Base-by-base conservation (phyloP, 345 rosid genomes). In the Cardamine resedifolia region DNA sequence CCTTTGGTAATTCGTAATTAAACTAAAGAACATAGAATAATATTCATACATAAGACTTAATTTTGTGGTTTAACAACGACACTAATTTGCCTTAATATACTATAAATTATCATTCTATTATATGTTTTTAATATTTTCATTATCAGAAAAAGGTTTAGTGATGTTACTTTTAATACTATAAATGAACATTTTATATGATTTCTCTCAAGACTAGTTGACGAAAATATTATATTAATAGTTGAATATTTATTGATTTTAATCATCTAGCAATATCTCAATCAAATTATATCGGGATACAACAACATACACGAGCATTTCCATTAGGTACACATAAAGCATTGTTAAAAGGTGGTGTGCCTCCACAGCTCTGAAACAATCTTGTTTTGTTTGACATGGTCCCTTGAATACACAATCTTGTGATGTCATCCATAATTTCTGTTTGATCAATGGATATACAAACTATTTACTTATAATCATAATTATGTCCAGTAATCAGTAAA, bases 281-380 rank as follows among this genome's bases (percentile, higher is more conserved):
- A 48, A 12, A 12, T 30, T 30, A 49, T 10, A 47, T 12, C 21
- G 43, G 24, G 5, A 20, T 21, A 48, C 70, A 65, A 33, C 58
- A 65, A 49, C 58, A 65, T 3, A 14, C 2, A 65, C 2, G 33
- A 7, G 2, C 7, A 6, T 9, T 1, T 33, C 43, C 19, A 30
- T 11, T 0, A 64, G 19, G 49, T n/a, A 62, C 9, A 26, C 67
- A 62, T 4, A 39, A 7, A 60, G 9, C 20, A 39, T 60, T 60
- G 8, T 38, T 21, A 24, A 1, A 61, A 39, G 50, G 66, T 61
- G 66, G 66, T 39, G 33, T 39, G 33, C 66, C 34, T 61, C 66
- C 66, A 61, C 66, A 61, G 3, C 18, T 15, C 20, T 23, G 21
- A 61, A 0, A 39, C 50, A 64, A 33, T 48, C 45, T 64, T 14